These are phyloP conservation scores for Gymnopilus dilepis DNA, from an alignment of 768 basidiomycete genomes.

Conservation along the genomic window DNA sequence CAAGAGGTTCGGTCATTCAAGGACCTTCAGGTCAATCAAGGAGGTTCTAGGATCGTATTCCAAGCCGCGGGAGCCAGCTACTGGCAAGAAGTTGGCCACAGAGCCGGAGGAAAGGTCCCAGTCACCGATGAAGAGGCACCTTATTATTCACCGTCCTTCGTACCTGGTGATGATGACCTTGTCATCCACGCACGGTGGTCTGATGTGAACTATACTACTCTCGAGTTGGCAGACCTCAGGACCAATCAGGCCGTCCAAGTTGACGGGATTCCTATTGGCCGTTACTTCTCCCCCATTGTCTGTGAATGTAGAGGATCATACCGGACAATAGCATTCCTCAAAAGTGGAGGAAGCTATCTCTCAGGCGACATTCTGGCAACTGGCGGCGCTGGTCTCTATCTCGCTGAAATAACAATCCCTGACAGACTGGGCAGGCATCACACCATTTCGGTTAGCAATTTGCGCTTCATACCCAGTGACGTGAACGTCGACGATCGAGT, in stretches of 20 bases:
- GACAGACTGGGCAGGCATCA: constrained; percentile 26
- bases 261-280: constrained; percentile 62
- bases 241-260: constrained; percentile 52
- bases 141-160: constrained; percentile 75
- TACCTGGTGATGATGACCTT: constrained; percentile 52
- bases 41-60: constrained; percentile 60
- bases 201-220: constrained; percentile 60
- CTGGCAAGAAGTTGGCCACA: constrained; percentile 46
- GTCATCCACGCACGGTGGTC: constrained; percentile 76
- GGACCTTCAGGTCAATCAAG: constrained; percentile 60
- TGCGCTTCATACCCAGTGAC: constrained; percentile 57
- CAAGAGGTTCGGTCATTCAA: constrained; percentile 68
- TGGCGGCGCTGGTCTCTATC: constrained; percentile 64
- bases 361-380: constrained; percentile 73
- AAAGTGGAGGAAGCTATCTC: constrained; percentile 60
- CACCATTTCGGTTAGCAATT: constrained; percentile 48
- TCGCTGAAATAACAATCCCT: constrained; percentile 63
- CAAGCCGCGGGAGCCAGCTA: constrained; percentile 70
- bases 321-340: constrained; percentile 66
- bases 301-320: constrained; percentile 47
- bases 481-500: constrained; percentile 49
- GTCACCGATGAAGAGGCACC: constrained; percentile 50
- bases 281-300: constrained; percentile 66
- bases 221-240: constrained; percentile 65
- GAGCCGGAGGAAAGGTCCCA: constrained; percentile 46